Conservation (phyloP, 176 grass and related monocot genomes). For the Eleusine indica region DNA sequence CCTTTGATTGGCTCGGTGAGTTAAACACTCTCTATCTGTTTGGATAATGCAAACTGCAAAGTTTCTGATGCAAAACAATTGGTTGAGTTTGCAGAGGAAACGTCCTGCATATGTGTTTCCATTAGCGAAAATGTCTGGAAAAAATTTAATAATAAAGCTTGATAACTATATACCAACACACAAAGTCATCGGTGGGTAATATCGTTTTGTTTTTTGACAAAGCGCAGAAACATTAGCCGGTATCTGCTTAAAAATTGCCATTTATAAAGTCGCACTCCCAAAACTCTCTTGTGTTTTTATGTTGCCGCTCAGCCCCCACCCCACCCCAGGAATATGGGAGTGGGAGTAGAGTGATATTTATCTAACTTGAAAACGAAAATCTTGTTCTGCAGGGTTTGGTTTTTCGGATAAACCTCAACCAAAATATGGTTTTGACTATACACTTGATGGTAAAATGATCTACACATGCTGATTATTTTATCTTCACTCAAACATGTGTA, state of each 20-base stretch:
- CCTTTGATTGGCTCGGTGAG: constrained; percentile 99
- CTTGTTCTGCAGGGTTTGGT: constrained; percentile 82
- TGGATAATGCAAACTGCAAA: background rate
- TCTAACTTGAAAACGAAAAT: constrained; percentile 19
- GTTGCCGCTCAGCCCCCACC: too few species aligned
- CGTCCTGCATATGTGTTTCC: background rate
- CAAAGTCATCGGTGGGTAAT: background rate
- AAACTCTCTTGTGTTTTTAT: too few species aligned
- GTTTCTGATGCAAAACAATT: background rate
- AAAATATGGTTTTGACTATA: constrained; percentile 97
- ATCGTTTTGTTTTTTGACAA: background rate
- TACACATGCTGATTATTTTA: background rate
- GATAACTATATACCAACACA: background rate
- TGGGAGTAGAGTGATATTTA: background rate
- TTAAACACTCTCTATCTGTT: constrained; percentile 35
- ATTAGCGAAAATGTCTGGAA: background rate
- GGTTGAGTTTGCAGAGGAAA: background rate
- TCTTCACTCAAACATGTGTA: constrained; percentile 20
- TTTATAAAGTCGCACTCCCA: too few species aligned
- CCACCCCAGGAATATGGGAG: background rate
- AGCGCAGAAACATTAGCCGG: background rate
- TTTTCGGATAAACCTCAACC: constrained; percentile 99
- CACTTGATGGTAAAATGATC: constrained; percentile 73
- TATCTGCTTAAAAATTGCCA: background rate
- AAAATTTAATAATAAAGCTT: constrained; percentile 5